Base-by-base conservation (phyloP, 2,329 filamentous ascomycete species). In the Arthrocladium fulminans region DNA sequence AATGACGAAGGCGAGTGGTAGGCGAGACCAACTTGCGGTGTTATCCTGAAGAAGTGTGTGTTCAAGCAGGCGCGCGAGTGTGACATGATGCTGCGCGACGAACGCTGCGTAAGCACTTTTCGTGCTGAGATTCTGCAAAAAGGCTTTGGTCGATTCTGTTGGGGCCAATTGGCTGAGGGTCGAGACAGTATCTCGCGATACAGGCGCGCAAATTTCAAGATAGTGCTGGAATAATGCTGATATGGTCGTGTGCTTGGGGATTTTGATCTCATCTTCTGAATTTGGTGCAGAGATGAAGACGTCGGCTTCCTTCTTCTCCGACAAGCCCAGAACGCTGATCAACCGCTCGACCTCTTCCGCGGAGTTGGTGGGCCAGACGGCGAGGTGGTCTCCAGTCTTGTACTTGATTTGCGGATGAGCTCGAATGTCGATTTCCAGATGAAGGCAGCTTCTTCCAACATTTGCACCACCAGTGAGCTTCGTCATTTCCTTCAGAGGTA, bases 161-260 rank as follows among this genome's bases (percentile, higher is more conserved):
- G 89, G 88, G 6, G 89, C 81, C 61, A 96, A 95, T 42, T 86
- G 80, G 47, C 88, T 83, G 13, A 96, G 74, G 7, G 81, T 84
- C 30, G 85, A 80, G 43, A 95, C 71, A 60, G 90, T 88, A 65
- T 95, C 88, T 67, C 89, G 88, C 49, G 89, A 95, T n/a, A 95
- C 83, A 34, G 88, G 85, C 20, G 86, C 86, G 62, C 87, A 84
- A 56, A 96, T 92, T 67, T 96, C 90, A 67, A 96, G 83, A 67
- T 96, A 88, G 68, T 94, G 94, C 54, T 87, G 84, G 51, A 86
- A 73, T 52, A 90, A 83, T 48, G 88, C 84, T 64, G 90, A 86
- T 63, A 85, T 89, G 1, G 88, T 96, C 1, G 88, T 95, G 9
- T 89, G 89, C 1, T 87, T 86, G 17, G 89, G 89, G 71, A 95